Percentiles rank a stretch among this genome's conserved stretches.
Evolutionary conservation across 163 green algal genomes (phyloP).

Genomic region (Chlorella variabilis): DNA sequence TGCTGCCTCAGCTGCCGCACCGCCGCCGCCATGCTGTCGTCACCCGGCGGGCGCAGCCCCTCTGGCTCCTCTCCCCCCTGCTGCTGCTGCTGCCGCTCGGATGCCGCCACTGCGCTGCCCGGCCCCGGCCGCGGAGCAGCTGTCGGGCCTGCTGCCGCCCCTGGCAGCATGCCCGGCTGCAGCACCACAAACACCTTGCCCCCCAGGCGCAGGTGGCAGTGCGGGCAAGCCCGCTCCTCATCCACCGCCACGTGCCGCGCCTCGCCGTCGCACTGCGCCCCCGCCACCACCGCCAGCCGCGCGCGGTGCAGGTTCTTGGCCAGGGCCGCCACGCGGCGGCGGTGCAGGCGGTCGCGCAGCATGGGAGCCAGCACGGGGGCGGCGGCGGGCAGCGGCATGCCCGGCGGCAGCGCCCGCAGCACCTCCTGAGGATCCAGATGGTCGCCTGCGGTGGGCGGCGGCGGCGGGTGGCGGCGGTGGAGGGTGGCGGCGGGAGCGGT

Average conservation of each 20-base stretch:
- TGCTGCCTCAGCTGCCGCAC: neutral
- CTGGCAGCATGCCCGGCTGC: conserved; percentile 9
- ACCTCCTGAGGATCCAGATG: conserved; percentile 58
- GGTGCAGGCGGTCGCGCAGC: conserved; percentile 60
- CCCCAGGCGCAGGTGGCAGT: conserved; percentile 64
- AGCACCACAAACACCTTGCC: conserved; percentile 65
- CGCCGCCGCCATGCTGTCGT: neutral
- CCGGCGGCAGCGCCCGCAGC: conserved; percentile 53
- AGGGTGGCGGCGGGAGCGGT: neutral
- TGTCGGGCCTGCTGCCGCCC: neutral
- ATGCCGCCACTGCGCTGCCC: too few relatives aligned
- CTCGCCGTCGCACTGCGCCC: conserved; percentile 42
- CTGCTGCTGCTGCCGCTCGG: neutral
- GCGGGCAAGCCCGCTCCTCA: conserved; percentile 57
- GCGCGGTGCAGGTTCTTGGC: conserved; percentile 47
- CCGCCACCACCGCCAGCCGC: conserved; percentile 23
- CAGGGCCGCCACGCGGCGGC: conserved; percentile 42
- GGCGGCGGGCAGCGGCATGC: conserved; percentile 56
- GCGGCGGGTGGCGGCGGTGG: neutral
- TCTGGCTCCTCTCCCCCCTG: neutral
- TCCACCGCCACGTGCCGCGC: conserved; percentile 46
- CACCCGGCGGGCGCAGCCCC: conserved; percentile 5
- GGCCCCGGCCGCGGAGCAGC: too few relatives aligned
- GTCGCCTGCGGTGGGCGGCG: conserved; percentile 40
- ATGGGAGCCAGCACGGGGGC: conserved; percentile 54